A percentile compares a stretch with the other conserved stretches of the same genome.
These are phyloP conservation scores for Chlorella sp. DNA, from an alignment of 139 green algal species.

Conservation along the genomic window DNA sequence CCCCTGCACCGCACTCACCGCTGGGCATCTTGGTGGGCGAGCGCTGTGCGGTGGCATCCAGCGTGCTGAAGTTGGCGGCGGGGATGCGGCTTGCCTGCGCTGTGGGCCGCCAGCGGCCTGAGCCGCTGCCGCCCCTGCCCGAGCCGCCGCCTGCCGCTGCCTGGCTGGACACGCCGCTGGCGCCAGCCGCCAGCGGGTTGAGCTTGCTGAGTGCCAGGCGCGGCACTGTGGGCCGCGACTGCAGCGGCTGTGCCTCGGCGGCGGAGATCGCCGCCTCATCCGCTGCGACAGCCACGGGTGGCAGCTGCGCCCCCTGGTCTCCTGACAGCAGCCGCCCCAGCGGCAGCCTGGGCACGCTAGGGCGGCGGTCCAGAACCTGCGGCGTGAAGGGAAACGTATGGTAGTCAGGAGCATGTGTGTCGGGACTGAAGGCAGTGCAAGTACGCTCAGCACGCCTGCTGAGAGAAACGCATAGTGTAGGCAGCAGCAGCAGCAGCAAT, in stretches of 20 bases:
- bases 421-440: too few relatives aligned
- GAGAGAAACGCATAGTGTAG: too few relatives aligned
- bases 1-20: too few relatives aligned
- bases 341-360: constrained; percentile 17
- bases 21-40: background rate
- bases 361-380: constrained; percentile 18
- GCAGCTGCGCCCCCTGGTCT: background rate
- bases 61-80: background rate
- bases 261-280: background rate
- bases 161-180: background rate
- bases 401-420: too few relatives aligned
- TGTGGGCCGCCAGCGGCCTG: too few relatives aligned
- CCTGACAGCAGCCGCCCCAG: background rate
- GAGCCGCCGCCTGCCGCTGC: background rate
- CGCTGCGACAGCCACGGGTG: background rate
- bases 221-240: background rate
- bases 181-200: background rate
- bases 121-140: too few relatives aligned
- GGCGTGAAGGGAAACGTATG: too few relatives aligned
- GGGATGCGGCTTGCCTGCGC: background rate
- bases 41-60: background rate
- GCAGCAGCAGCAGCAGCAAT: too few relatives aligned
- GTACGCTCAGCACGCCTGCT: too few relatives aligned
- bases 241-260: too few relatives aligned
- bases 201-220: constrained; percentile 8